Conservation (phyloP, 2,329 filamentous ascomycete genomes). For the Cercospora zeae-maydis region DNA sequence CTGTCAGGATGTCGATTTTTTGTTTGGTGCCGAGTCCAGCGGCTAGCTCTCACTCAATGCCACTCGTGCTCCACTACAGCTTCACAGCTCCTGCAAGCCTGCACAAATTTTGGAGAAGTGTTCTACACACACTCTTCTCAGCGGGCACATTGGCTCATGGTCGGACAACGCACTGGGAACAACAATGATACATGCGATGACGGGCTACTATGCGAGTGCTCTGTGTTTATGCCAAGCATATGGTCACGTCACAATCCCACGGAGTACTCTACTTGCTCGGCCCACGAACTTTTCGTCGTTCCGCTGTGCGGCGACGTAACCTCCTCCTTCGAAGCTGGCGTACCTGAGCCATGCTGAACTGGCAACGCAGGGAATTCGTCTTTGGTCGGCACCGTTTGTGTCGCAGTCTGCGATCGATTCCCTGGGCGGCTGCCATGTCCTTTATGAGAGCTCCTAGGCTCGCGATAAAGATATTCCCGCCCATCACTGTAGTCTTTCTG, state of each 20-base stretch:
- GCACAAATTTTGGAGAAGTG: background rate
- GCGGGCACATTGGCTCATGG: no score
- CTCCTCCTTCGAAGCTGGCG: constrained; percentile 6
- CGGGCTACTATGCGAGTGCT: background rate
- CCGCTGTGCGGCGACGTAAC: constrained; percentile 6
- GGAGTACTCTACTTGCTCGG: constrained; percentile 43
- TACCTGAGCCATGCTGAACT: constrained; percentile 1
- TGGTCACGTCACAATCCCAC: background rate
- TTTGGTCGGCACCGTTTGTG: constrained; percentile 35
- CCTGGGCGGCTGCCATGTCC: constrained; percentile 18
- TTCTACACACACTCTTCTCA: background rate
- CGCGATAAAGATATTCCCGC: constrained; percentile 35
- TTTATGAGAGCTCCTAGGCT: constrained; percentile 26
- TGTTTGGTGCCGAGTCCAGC: background rate
- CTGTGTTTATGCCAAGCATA: background rate
- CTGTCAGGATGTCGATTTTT: background rate
- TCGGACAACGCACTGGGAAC: background rate
- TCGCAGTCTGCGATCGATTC: constrained; percentile 23
- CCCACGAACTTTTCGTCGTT: constrained; percentile 39
- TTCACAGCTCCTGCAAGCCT: background rate
- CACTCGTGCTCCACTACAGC: background rate
- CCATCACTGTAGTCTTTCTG: constrained; percentile 35
- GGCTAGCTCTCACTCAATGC: background rate
- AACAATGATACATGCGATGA: background rate
- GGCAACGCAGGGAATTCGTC: constrained; percentile 48